A percentile compares a stretch with the other conserved stretches of the same genome.
These are phyloP conservation scores for Anthracocystis panici-leucophaei DNA, from an alignment of 1,284 basidiomycete species.

Conservation along the genomic window DNA sequence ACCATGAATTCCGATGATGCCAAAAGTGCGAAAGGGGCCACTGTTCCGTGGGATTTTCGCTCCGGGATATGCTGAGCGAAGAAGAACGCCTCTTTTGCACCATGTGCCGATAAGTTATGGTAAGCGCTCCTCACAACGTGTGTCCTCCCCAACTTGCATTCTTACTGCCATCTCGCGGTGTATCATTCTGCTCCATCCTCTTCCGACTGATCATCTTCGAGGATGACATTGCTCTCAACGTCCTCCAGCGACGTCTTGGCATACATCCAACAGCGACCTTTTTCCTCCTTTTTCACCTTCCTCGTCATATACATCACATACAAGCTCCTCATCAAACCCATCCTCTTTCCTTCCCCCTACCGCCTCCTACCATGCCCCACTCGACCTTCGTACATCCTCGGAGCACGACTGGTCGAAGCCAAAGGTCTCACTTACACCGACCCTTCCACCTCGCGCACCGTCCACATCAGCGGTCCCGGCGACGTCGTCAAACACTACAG, in stretches of 20 bases:
- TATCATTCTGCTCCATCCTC: neutral
- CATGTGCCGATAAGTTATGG: too few relatives aligned
- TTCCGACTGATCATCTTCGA: neutral
- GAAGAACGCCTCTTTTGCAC: too few relatives aligned
- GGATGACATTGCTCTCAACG: neutral
- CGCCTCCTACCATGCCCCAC: constrained; percentile 28
- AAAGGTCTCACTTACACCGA: constrained; percentile 28
- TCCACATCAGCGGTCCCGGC: constrained; percentile 28
- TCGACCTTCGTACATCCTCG: constrained; percentile 32
- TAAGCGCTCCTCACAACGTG: too few relatives aligned
- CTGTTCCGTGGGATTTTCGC: too few relatives aligned
- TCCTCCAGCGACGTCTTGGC: neutral
- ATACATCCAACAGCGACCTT: constrained; percentile 11
- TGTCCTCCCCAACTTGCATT: too few relatives aligned
- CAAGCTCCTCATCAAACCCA: constrained; percentile 42
- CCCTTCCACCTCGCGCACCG: neutral
- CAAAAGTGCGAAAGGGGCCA: too few relatives aligned
- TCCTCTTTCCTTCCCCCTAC: constrained; percentile 45
- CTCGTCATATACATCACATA: constrained; percentile 28
- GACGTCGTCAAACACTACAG: constrained; percentile 32
- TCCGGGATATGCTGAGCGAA: too few relatives aligned
- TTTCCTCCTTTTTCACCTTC: constrained; percentile 9
- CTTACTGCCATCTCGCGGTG: neutral
- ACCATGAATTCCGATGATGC: too few relatives aligned
- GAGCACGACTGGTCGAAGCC: constrained; percentile 39